A percentile compares a stretch with the other conserved stretches of the same genome.
These are phyloP conservation scores for Hamigera avellanea DNA, from an alignment of 495 filamentous ascomycete genomes.

Conservation along the genomic window DNA sequence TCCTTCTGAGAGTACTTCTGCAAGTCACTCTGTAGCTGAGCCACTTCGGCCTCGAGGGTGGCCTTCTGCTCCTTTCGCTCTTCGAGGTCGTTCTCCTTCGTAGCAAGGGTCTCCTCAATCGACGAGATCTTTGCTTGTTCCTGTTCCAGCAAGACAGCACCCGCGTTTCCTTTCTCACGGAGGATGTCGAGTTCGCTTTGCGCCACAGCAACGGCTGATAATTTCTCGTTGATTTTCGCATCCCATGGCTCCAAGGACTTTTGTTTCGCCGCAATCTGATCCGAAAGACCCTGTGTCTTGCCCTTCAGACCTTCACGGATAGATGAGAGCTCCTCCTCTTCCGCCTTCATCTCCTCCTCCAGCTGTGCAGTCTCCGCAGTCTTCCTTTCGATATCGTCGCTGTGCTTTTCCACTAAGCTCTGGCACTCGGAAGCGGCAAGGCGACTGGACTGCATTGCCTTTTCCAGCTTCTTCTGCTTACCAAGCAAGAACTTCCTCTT, in stretches of 20 bases:
- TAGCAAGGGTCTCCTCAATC: conserved; percentile 55
- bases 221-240: conserved; percentile 90
- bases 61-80: conserved; percentile 61
- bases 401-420: conserved; percentile 64
- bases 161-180: conserved; percentile 75
- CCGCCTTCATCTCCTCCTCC: conserved; percentile 59
- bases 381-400: conserved; percentile 66
- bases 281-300: conserved; percentile 88
- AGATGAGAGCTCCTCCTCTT: conserved; percentile 68
- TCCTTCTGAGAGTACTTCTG: conserved; percentile 62
- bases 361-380: conserved; percentile 56
- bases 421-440: conserved; percentile 62
- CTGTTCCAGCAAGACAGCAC: conserved; percentile 71
- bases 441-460: conserved; percentile 60
- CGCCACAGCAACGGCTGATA: conserved; percentile 84
- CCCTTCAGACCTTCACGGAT: conserved; percentile 83
- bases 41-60: conserved; percentile 61
- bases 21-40: conserved; percentile 57
- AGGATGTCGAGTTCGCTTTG: conserved; percentile 90
- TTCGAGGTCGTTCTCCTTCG: conserved; percentile 65
- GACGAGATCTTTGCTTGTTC: conserved; percentile 63
- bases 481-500: conserved; percentile 84
- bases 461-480: conserved; percentile 93
- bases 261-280: conserved; percentile 85
- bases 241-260: conserved; percentile 95